A percentile compares a stretch with the other conserved stretches of the same genome.
Evolutionary conservation across 1,284 basidiomycete species (phyloP).

Genomic region (Marasmius oreades): DNA sequence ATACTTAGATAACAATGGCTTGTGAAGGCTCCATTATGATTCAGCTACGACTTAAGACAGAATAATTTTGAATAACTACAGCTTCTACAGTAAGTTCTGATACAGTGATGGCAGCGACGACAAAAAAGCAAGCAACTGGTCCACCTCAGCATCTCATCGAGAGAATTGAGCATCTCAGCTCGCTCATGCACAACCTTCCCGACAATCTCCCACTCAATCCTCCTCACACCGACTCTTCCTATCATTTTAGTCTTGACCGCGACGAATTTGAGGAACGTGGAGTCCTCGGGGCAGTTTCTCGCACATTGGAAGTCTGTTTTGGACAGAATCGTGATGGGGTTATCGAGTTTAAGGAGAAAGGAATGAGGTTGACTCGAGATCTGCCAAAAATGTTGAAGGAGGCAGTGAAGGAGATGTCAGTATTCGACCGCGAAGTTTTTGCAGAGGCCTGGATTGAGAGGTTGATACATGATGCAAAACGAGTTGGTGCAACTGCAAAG

Average conservation of each 20-base stretch:
- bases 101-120: not conserved
- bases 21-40: no score
- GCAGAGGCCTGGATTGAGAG: slow-evolving; percentile 9
- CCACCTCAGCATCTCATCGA: slow-evolving; percentile 9
- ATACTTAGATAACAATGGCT: no score
- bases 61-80: not conserved
- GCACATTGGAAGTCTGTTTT: slow-evolving; percentile 9
- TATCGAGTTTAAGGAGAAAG: slow-evolving; percentile 9
- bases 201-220: slow-evolving; percentile 4
- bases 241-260: slow-evolving; percentile 5
- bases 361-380: not conserved
- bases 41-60: no score
- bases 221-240: not conserved
- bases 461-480: slow-evolving; percentile 7
- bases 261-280: slow-evolving; percentile 9
- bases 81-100: not conserved
- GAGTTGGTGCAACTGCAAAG: slow-evolving; percentile 3
- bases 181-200: slow-evolving; percentile 8
- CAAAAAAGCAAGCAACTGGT: not conserved
- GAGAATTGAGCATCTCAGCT: slow-evolving; percentile 3
- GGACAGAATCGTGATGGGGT: not conserved
- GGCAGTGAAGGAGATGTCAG: slow-evolving; percentile 9
- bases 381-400: slow-evolving; percentile 12
- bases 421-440: slow-evolving; percentile 4
- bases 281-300: slow-evolving; percentile 6